Percentiles rank a stretch among this genome's conserved stretches.
phyloP scores from a whole-genome alignment of 768 basidiomycete species.

The Tricholoma flavovirens region DNA sequence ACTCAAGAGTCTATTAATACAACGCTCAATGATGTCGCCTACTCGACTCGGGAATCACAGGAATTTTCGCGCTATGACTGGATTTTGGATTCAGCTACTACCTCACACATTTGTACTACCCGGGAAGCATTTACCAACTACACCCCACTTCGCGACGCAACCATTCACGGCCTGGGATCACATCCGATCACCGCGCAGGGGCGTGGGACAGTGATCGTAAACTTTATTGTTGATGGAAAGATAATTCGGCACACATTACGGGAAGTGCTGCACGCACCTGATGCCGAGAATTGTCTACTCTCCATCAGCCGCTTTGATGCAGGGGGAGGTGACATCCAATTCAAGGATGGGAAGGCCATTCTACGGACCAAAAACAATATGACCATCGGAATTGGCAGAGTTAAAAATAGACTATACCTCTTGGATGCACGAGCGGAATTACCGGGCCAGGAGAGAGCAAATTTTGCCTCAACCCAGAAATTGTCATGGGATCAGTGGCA shows the following conservation, averaged over 20 bases:
- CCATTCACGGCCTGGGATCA: constrained; percentile 14
- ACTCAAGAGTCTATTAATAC: constrained; percentile 4
- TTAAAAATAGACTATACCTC: not conserved
- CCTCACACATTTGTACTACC: constrained; percentile 20
- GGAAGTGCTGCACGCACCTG: constrained; percentile 16
- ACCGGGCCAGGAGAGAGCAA: not conserved
- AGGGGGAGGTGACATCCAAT: constrained; percentile 11
- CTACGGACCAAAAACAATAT: not conserved
- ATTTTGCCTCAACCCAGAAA: not conserved
- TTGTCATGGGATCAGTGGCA: not conserved
- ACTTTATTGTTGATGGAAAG: constrained; percentile 14
- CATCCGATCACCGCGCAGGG: constrained; percentile 9
- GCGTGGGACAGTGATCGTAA: constrained; percentile 13
- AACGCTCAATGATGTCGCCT: constrained; percentile 5
- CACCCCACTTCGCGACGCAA: constrained; percentile 7
- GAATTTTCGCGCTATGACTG: constrained; percentile 16
- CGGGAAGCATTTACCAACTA: constrained; percentile 18
- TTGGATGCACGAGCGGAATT: not conserved
- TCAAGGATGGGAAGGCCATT: not conserved
- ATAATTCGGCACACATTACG: constrained; percentile 9
- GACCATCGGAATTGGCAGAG: not conserved
- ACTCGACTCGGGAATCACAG: not conserved
- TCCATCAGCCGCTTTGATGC: constrained; percentile 16
- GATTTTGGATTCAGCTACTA: constrained; percentile 20
- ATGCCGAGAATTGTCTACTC: constrained; percentile 18